Evolutionary conservation across 768 basidiomycete species (phyloP).

Genomic region (Mycena epipterygia): DNA sequence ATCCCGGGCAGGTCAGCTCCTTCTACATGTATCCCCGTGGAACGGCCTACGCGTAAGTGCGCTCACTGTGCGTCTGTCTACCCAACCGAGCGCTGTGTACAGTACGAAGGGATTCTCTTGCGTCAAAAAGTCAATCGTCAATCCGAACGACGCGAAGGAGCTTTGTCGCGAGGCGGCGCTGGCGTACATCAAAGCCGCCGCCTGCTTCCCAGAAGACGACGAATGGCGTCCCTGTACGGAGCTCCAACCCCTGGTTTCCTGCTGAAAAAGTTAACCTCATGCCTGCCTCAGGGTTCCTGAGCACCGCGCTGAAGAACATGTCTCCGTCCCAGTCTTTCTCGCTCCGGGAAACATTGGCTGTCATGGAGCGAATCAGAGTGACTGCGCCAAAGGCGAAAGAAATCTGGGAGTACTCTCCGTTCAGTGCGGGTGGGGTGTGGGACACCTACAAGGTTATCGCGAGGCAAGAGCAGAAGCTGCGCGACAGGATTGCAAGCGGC

Average conservation of each 20-base stretch:
- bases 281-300: background rate
- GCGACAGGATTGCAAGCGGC: background rate
- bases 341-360: constrained; percentile 20
- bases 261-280: background rate
- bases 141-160: background rate
- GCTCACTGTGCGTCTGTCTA: background rate
- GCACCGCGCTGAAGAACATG: constrained; percentile 15
- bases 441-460: background rate
- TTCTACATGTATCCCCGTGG: constrained; percentile 35
- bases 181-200: constrained; percentile 29
- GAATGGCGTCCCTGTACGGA: constrained; percentile 32
- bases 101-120: constrained; percentile 35
- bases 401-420: constrained; percentile 28
- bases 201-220: constrained; percentile 37
- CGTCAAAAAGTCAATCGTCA: constrained; percentile 5
- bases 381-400: constrained; percentile 15
- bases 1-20: constrained; percentile 25
- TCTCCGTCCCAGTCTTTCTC: constrained; percentile 4
- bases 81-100: background rate
- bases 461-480: constrained; percentile 15
- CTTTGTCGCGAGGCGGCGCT: constrained; percentile 26
- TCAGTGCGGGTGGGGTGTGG: constrained; percentile 1
- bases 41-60: constrained; percentile 30
- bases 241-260: background rate
- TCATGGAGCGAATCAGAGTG: constrained; percentile 26